phyloP scores from a whole-genome alignment of 805 yeast species.

The Lipomyces oligophaga region DNA sequence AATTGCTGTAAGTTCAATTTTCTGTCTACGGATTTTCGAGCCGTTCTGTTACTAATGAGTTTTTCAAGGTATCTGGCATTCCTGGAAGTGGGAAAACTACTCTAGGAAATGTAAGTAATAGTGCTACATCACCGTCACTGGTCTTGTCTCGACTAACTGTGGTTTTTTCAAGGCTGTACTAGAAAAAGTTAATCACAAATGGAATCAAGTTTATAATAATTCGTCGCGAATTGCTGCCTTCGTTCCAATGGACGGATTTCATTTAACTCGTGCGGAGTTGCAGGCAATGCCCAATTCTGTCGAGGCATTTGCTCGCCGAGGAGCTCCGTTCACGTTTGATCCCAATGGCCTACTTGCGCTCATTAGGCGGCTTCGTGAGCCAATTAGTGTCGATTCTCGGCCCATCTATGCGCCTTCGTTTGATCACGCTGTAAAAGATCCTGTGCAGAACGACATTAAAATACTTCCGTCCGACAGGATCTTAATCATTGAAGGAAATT shows the following conservation, averaged over 20 bases:
- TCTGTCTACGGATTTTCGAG: neutral
- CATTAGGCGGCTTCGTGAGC: slow-evolving; percentile 35
- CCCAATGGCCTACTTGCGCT: slow-evolving; percentile 45
- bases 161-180: slow-evolving; percentile 12
- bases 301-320: slow-evolving; percentile 62
- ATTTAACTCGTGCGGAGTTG: slow-evolving; percentile 51
- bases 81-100: slow-evolving; percentile 27
- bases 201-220: neutral
- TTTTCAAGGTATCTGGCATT: slow-evolving; percentile 16
- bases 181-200: slow-evolving; percentile 8
- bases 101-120: slow-evolving; percentile 15
- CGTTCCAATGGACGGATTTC: slow-evolving; percentile 79
- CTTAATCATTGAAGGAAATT: slow-evolving; percentile 72
- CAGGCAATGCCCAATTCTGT: slow-evolving; percentile 51
- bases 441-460: slow-evolving; percentile 51
- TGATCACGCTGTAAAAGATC: slow-evolving; percentile 67
- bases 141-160: neutral
- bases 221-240: slow-evolving; percentile 25
- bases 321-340: slow-evolving; percentile 86
- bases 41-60: neutral
- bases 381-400: slow-evolving; percentile 27
- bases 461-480: slow-evolving; percentile 50
- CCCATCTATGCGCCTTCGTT: slow-evolving; percentile 55
- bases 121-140: neutral
- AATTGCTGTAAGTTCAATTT: slow-evolving; percentile 18